Evolutionary conservation across 176 grass and related monocot species (phyloP), one percentile per base, ranked within the genome.

Genomic region (Alloteropsis semialata): DNA sequence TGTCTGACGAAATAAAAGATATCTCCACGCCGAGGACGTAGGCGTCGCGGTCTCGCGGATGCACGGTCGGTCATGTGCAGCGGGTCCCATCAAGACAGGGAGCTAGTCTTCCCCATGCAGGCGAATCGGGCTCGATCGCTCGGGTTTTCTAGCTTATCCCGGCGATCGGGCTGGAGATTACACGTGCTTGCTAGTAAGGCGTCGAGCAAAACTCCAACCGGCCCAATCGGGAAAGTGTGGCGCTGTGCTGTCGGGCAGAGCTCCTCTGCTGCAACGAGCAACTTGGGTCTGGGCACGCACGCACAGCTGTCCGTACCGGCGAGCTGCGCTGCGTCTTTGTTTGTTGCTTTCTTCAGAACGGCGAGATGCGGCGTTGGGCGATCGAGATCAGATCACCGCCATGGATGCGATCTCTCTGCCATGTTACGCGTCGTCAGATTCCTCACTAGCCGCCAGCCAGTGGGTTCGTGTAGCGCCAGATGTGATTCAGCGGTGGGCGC

Each of bases 371-470:
- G 32, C 2, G 5, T 36, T 25, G 3, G 74, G 37, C 37, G 34
- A 36, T n/a, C n/a, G 37, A 60, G 74, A 77, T 77, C 22, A 77
- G 55, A 77, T 77, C 74, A 60, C 74, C 53, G 74, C 34, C 50
- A 39, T 34, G 5, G 16, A 33, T 15, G 64, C 32, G 33, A 38
- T 38, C 10, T 19, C 27, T 7, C 28, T 17, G 21, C 15, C 70
- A 19, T 32, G 44, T 50, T 21, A 37, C 10, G 63, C 1, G 33
- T 21, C 33, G 33, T 65, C 27, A 63, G 29, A 63, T 33, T 64
- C 14, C 30, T 34, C 65, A 41, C 42, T n/a, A n/a, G n/a, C 64
- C 10, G 21, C 65, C 65, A 19, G 60, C 9, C n/a, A n/a, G 12
- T 15, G 7, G 32, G 62, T 11, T 4, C 30, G 0, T 21, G 17